Percentiles rank a stretch among this genome's conserved stretches.
Evolutionary conservation across 2,329 filamentous ascomycete genomes (phyloP).

Genomic region (Arthrinium puccinioides): DNA sequence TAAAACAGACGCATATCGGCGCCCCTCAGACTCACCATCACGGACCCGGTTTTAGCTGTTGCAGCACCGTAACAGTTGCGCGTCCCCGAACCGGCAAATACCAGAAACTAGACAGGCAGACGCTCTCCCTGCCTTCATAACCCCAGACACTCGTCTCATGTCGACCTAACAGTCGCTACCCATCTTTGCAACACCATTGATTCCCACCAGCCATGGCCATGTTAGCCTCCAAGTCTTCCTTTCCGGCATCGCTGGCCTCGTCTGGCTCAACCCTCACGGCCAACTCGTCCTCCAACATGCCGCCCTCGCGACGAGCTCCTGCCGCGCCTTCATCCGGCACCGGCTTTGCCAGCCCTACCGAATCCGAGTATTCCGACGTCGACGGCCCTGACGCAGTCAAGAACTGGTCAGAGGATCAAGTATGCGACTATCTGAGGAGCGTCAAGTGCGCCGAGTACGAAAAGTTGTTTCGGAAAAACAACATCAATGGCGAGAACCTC

Average conservation of each 20-base stretch:
- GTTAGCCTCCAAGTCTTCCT: constrained; percentile 69
- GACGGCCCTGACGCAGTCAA: constrained; percentile 69
- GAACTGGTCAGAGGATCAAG: constrained; percentile 87
- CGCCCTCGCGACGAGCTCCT: constrained; percentile 44
- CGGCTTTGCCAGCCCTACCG: constrained; percentile 73
- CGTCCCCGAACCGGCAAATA: no score
- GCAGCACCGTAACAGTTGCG: no score
- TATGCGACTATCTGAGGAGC: constrained; percentile 82
- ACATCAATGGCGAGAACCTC: constrained; percentile 95
- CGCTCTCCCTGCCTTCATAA: constrained; percentile 1
- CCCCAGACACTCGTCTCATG: constrained; percentile 7
- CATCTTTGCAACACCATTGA: constrained; percentile 1
- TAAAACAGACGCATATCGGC: no score
- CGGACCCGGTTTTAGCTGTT: no score
- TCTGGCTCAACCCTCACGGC: constrained; percentile 36
- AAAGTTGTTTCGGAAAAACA: constrained; percentile 79
- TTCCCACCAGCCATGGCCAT: constrained; percentile 55
- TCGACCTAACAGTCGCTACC: constrained; percentile 10
- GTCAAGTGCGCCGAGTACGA: constrained; percentile 96
- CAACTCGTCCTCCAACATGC: constrained; percentile 39
- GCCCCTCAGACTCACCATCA: no score
- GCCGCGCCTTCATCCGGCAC: constrained; percentile 43
- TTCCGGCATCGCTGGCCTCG: constrained; percentile 48
- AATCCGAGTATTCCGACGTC: constrained; percentile 84
- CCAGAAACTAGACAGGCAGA: no score